phyloP scores from a whole-genome alignment of 768 basidiomycete genomes.

The Tulasnella sp. region DNA sequence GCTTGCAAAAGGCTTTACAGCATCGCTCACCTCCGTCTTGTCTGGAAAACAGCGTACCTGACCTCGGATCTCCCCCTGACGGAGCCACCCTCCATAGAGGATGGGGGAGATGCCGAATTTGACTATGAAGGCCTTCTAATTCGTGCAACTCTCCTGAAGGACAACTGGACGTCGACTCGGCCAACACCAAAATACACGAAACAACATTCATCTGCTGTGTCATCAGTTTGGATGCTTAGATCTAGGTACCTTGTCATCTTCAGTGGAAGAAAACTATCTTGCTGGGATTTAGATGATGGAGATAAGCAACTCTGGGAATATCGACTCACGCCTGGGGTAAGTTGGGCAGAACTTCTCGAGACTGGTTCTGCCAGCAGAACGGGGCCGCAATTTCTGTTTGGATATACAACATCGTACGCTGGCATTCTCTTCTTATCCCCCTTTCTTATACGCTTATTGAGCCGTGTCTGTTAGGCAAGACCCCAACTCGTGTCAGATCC shows the following conservation, averaged over 20 bases:
- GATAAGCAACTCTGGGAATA: neutral
- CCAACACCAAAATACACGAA: neutral
- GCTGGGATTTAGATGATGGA: slow-evolving; percentile 15
- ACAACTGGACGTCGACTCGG: slow-evolving; percentile 12
- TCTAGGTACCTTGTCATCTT: slow-evolving; percentile 11
- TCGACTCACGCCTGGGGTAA: neutral
- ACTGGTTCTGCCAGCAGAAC: neutral
- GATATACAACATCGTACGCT: neutral
- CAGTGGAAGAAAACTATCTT: slow-evolving; percentile 6
- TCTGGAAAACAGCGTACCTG: slow-evolving; percentile 11
- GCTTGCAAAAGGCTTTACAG: slow-evolving; percentile 13
- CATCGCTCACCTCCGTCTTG: neutral
- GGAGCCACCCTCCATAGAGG: neutral
- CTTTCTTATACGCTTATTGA: neutral
- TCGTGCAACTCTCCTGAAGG: neutral
- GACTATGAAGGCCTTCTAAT: slow-evolving; percentile 20
- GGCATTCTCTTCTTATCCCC: neutral
- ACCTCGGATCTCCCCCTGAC: slow-evolving; percentile 7
- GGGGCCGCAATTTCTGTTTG: neutral
- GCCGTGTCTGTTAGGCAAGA: neutral
- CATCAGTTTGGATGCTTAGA: slow-evolving; percentile 17
- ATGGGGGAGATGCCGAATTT: slow-evolving; percentile 4
- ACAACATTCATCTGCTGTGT: neutral
- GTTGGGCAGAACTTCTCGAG: neutral
- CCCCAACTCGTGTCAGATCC: neutral